A percentile compares a stretch with the other conserved stretches of the same genome.
phyloP scores from a whole-genome alignment of 2,329 filamentous ascomycete species.

The Ploettnerulaceae sp. region DNA sequence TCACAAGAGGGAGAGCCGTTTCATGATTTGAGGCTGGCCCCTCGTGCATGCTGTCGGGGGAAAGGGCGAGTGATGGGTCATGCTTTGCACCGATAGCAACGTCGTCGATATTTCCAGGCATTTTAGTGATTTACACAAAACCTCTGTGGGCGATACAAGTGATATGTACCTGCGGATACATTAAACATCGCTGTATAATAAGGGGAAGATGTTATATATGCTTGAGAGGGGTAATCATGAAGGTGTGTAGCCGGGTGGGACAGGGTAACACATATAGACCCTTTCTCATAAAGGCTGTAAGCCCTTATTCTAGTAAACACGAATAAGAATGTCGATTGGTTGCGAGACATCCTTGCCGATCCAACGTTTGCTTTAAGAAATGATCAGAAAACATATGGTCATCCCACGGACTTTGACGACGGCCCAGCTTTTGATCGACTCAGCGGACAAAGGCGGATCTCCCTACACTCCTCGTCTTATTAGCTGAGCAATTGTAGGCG shows the following conservation, averaged over 20 bases:
- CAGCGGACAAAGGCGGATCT: neutral
- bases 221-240: conserved; percentile 1
- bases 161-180: neutral
- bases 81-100: conserved; percentile 22
- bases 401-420: neutral
- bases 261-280: neutral
- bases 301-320: neutral
- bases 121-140: conserved; percentile 3
- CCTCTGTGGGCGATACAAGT: neutral
- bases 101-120: conserved; percentile 23
- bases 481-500: neutral
- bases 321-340: neutral
- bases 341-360: neutral
- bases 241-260: neutral
- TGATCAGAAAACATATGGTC: neutral
- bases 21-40: conserved; percentile 6
- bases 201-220: conserved; percentile 12
- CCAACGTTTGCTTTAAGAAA: neutral
- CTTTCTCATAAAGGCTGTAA: neutral
- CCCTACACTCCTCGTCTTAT: neutral
- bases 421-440: neutral
- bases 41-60: conserved; percentile 25
- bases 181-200: neutral
- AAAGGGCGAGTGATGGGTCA: conserved; percentile 23
- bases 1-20: conserved; percentile 33